Conservation (phyloP, 345 rosid genomes). For the Hevea brasiliensis region DNA sequence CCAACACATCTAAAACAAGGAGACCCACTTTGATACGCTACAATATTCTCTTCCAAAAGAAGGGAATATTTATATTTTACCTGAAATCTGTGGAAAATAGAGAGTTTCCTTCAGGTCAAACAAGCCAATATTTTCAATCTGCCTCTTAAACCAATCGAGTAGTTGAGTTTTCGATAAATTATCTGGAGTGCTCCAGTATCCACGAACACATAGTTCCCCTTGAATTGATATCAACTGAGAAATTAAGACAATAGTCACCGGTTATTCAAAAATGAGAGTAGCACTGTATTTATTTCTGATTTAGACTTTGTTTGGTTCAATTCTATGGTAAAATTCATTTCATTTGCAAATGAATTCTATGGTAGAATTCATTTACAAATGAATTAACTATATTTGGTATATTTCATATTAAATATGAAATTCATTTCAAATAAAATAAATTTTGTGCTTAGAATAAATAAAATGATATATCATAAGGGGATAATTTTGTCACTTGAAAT, state of each 20-base stretch:
- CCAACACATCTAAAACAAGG: not conserved
- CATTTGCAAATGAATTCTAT: too few species aligned
- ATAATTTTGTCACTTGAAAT: too few species aligned
- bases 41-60: not conserved
- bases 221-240: constrained; percentile 54
- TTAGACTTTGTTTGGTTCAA: too few species aligned
- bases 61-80: constrained; percentile 33
- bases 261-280: constrained; percentile 10
- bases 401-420: too few species aligned
- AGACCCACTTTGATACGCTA: not conserved
- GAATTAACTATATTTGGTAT: too few species aligned
- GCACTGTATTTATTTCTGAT: not conserved
- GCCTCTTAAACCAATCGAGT: constrained; percentile 61
- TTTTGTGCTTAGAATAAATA: too few species aligned
- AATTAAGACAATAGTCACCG: constrained; percentile 13
- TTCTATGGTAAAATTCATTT: too few species aligned
- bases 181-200: constrained; percentile 73
- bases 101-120: constrained; percentile 64
- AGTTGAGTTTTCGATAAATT: constrained; percentile 44
- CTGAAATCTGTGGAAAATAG: constrained; percentile 65
- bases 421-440: too few species aligned
- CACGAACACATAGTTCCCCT: constrained; percentile 76
- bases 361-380: too few species aligned
- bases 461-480: too few species aligned
- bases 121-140: constrained; percentile 56